Evolutionary conservation across 2,329 filamentous ascomycete genomes (phyloP).

Genomic region (Calonectria honghensis): DNA sequence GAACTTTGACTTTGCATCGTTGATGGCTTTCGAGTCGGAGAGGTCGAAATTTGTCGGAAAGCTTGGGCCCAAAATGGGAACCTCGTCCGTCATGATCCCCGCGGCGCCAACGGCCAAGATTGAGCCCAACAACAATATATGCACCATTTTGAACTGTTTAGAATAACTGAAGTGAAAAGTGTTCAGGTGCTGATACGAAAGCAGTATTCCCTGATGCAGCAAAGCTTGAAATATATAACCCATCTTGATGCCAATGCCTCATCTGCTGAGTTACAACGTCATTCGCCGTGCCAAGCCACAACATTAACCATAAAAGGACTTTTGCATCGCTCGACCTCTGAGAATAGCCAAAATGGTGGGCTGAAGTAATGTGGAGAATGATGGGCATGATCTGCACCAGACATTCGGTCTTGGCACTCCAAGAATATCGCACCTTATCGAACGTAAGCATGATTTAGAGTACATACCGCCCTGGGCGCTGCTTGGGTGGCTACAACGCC

Average conservation of each 20-base stretch:
- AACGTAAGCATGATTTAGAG: constrained; percentile 10
- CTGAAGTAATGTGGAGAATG: not conserved
- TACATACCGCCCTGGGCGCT: not conserved
- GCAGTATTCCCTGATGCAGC: not conserved
- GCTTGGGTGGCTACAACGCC: not conserved
- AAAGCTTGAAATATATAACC: not conserved
- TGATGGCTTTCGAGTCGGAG: constrained; percentile 33
- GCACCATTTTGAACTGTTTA: not conserved
- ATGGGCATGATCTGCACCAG: not conserved
- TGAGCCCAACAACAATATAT: not conserved
- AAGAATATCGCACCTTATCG: not conserved
- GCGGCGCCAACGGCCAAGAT: not conserved
- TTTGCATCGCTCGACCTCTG: not conserved
- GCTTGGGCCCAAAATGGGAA: constrained; percentile 49
- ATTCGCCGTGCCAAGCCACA: not conserved
- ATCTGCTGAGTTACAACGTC: not conserved
- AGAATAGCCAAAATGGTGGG: not conserved
- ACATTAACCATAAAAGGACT: not conserved
- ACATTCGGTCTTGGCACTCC: not conserved
- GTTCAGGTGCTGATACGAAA: no score
- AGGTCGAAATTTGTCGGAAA: constrained; percentile 49
- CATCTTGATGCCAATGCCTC: not conserved
- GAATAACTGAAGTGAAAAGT: not conserved
- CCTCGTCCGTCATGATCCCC: constrained; percentile 37
- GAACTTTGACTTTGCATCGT: constrained; percentile 40